These are phyloP conservation scores for Hordeum vulgare DNA, from an alignment of 176 grass and related monocot genomes.

Conservation along the genomic window MorexV3_pseudomolecules_assembly NC_058522.1:276287489-276287988, in stretches of 20 bases:
- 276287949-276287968: not conserved
- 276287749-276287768: slow-evolving; percentile 10
- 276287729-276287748: not conserved
- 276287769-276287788: not conserved
- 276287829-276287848: not conserved
- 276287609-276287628: not conserved
- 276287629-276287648: not conserved
- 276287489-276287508: no score
- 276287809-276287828: not conserved
- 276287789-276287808: not conserved
- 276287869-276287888: not conserved
- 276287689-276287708: not conserved
- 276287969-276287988: not conserved
- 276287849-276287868: not conserved
- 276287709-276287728: not conserved
- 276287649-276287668: not conserved
- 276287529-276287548: not conserved
- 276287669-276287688: not conserved
- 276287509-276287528: not conserved
- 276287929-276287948: not conserved
- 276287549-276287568: not conserved
- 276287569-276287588: not conserved
- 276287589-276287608: not conserved
- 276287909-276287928: not conserved
- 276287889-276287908: not conserved